phyloP scores from a whole-genome alignment of 1,284 basidiomycete genomes.

The Pisolithus thermaeus region DNA sequence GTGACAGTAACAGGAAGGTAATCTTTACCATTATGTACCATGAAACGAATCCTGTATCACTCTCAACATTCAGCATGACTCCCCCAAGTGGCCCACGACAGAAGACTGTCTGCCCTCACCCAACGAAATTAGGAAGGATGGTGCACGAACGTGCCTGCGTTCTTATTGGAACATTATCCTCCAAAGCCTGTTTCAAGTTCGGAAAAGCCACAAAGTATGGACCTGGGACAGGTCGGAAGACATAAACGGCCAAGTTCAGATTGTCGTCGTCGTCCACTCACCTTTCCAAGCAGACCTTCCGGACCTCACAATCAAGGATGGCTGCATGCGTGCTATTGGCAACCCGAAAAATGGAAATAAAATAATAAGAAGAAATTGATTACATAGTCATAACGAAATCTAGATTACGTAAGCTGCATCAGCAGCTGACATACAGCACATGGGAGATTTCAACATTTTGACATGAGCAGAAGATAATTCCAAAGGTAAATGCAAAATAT shows the following conservation, averaged over 20 bases:
- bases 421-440: too few species aligned
- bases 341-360: too few species aligned
- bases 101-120: constrained; percentile 38
- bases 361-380: too few species aligned
- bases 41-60: constrained; percentile 64
- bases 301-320: constrained; percentile 29
- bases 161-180: constrained; percentile 81
- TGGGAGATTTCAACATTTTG: too few species aligned
- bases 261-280: constrained; percentile 8
- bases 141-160: constrained; percentile 91
- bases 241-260: not conserved
- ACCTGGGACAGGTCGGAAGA: constrained; percentile 42
- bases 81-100: not conserved
- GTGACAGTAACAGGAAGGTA: constrained; percentile 84
- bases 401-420: too few species aligned
- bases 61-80: not conserved
- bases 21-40: constrained; percentile 93
- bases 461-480: too few species aligned
- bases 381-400: too few species aligned
- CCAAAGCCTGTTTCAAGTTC: constrained; percentile 78
- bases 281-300: constrained; percentile 40
- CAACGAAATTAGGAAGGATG: constrained; percentile 92
- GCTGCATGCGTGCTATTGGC: constrained; percentile 13
- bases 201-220: constrained; percentile 96
- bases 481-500: too few species aligned